phyloP scores from a whole-genome alignment of 176 grass and related monocot species.

The Olyra latifolia region DNA sequence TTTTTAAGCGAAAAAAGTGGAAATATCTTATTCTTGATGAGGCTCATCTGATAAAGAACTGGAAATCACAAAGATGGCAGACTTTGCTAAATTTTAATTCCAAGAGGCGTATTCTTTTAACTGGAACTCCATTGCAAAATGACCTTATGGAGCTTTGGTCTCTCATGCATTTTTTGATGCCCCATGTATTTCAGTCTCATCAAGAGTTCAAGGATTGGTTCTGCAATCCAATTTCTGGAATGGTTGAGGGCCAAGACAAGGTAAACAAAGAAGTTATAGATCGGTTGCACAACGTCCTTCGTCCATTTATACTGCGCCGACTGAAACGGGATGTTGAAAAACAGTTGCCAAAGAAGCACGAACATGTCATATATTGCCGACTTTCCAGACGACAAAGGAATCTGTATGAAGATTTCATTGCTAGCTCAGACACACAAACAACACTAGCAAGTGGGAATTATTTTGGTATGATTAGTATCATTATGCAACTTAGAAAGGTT shows the following conservation, averaged over 20 bases:
- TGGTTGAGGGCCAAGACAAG: conserved; percentile 99
- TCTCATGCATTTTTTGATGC: conserved; percentile 99
- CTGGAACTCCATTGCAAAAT: conserved; percentile 96
- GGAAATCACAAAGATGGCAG: conserved; percentile 99
- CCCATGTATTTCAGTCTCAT: conserved; percentile 99
- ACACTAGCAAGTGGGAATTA: conserved; percentile 87
- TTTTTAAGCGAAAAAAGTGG: conserved; percentile 97
- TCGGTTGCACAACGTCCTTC: conserved; percentile 95
- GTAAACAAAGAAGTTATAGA: conserved; percentile 97
- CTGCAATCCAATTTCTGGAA: conserved; percentile 95
- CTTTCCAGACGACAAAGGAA: conserved; percentile 96
- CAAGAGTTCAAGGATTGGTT: conserved; percentile 99
- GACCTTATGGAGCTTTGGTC: conserved; percentile 99
- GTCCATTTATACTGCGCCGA: conserved; percentile 92
- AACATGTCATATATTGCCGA: conserved; percentile 95
- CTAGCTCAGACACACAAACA: conserved; percentile 88
- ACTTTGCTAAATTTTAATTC: conserved; percentile 97
- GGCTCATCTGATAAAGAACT: conserved; percentile 99
- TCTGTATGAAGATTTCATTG: conserved; percentile 98
- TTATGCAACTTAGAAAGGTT: conserved; percentile 98
- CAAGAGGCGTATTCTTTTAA: conserved; percentile 90
- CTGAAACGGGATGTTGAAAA: conserved; percentile 98
- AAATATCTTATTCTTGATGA: conserved; percentile 99
- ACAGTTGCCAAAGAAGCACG: conserved; percentile 89
- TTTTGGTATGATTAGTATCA: conserved; percentile 99